Evolutionary conservation across 441 rosid species (phyloP).

Genomic region (Eruca vesicaria): DNA sequence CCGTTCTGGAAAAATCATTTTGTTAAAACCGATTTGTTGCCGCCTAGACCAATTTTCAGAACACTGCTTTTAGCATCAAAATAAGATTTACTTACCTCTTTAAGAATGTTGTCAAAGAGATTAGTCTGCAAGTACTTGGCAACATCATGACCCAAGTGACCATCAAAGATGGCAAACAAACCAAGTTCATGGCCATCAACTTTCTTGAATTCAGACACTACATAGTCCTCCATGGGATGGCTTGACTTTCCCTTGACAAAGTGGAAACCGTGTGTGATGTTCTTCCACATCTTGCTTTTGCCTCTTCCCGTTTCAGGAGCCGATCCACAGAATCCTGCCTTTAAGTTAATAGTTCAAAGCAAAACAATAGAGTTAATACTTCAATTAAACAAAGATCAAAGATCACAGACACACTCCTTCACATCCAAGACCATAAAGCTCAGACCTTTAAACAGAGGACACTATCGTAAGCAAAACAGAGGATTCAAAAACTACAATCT

Average conservation of each 20-base stretch:
- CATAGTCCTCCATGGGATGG: conserved; percentile 82
- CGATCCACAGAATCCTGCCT: conserved; percentile 47
- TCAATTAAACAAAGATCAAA: neutral
- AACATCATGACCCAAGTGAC: conserved; percentile 73
- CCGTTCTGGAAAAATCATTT: too few relatives aligned
- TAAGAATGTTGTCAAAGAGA: conserved; percentile 62
- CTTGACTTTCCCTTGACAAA: conserved; percentile 65
- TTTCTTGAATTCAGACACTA: conserved; percentile 55
- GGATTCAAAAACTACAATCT: too few relatives aligned
- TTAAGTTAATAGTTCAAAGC: conserved; percentile 24
- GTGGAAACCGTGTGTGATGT: conserved; percentile 63
- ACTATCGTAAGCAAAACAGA: too few relatives aligned
- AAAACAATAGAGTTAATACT: conserved; percentile 1
- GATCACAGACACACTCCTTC: neutral
- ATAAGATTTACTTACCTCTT: conserved; percentile 44
- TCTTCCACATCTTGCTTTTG: conserved; percentile 58
- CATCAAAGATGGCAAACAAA: conserved; percentile 76
- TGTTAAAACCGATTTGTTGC: too few relatives aligned
- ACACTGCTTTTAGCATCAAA: neutral
- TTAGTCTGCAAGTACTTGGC: conserved; percentile 64
- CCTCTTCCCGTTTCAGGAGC: conserved; percentile 68
- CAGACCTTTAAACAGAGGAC: too few relatives aligned
- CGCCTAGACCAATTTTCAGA: too few relatives aligned
- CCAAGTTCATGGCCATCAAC: conserved; percentile 53
- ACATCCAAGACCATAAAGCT: too few relatives aligned